Base-by-base conservation (phyloP, 2,329 filamentous ascomycete species). In the Pseudocercospora crystallina region DNA sequence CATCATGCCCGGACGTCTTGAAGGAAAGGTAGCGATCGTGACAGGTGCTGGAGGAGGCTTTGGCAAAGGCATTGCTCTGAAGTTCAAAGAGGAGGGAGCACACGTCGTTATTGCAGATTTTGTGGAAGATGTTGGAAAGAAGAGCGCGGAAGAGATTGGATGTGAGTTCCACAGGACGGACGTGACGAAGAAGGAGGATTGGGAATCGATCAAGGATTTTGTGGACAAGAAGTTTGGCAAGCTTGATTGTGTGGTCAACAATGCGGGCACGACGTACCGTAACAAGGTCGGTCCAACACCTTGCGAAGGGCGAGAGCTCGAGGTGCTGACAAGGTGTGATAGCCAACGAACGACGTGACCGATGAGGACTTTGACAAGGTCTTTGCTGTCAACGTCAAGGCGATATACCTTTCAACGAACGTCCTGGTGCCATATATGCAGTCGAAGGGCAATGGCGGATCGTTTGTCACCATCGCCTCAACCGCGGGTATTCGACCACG, bases 361-460 rank as follows among this genome's bases (percentile, higher is more conserved):
- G 82, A 86, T 46, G 73, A 75, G 4, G 85, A 88, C 41, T 88
- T 85, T 53, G 82, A 87, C 59, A 73, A 78, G 39, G 80, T 84
- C 33, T 84, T 88, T 65, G 77, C 78, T 47, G 83, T 87, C 53
- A 88, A 89, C 57, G 82, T 88, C 54, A 86, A 85, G 69, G 79
- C 80, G 2, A 76, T 88, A 39, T 89, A 80, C 65, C 66, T 81
- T 14, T 83, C 81, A 0, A 79, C 81, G 1, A 76, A 76, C 47
- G 79, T 83, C 3, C 73, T 85, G 33, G 68, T 87, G 5, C 80
- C 80, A 0, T 82, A 85, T 56, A 79, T 87, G 37, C 68, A 86
- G 30, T 76, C 77, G 49, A 71, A 79, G 51, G 76, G 78, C 1
- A 75, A 79, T 5, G 78, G 80, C 0, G 84, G 82, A 0, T 77